These are phyloP conservation scores for Hawksworthiomyces lignivorus DNA, from an alignment of 2,329 filamentous ascomycete species.

Conservation along the genomic window DNA sequence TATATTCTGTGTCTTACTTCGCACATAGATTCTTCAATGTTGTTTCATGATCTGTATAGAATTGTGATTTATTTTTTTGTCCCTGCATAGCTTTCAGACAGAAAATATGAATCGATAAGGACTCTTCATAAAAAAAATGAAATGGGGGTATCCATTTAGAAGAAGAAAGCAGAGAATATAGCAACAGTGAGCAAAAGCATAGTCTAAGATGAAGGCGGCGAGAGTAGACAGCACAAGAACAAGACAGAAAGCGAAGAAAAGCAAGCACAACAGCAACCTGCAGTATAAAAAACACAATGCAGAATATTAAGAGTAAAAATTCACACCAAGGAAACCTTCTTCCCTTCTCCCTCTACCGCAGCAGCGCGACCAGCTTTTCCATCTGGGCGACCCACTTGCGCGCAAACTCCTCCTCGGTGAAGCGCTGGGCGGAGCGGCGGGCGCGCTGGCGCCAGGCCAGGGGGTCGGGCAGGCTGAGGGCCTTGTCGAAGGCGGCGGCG, in stretches of 20 bases:
- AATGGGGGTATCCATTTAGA: slow-evolving; percentile 7
- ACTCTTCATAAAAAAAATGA: not conserved
- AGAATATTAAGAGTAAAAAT: not conserved
- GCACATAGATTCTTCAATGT: too few species aligned
- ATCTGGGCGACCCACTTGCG: slow-evolving; percentile 70
- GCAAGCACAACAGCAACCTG: not conserved
- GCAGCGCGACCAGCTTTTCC: slow-evolving; percentile 54
- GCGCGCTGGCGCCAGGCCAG: slow-evolving; percentile 69
- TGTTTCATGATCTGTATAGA: too few species aligned
- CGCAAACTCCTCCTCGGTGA: slow-evolving; percentile 81
- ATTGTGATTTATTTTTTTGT: too few species aligned
- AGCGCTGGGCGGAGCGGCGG: slow-evolving; percentile 69
- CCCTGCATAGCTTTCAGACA: too few species aligned
- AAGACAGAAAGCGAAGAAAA: too few species aligned
- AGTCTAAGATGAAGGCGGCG: not conserved
- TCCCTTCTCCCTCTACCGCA: too few species aligned
- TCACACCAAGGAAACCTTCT: not conserved
- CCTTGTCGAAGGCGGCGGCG: slow-evolving; percentile 70
- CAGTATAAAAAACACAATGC: not conserved
- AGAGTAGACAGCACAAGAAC: not conserved
- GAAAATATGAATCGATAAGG: too few species aligned
- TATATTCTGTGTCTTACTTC: too few species aligned
- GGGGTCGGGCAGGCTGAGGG: slow-evolving; percentile 63
- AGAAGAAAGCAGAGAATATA: not conserved
- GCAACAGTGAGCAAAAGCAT: too few species aligned